Evolutionary conservation across 2,329 filamentous ascomycete species (phyloP).

Genomic region (Penicillium sp.): DNA sequence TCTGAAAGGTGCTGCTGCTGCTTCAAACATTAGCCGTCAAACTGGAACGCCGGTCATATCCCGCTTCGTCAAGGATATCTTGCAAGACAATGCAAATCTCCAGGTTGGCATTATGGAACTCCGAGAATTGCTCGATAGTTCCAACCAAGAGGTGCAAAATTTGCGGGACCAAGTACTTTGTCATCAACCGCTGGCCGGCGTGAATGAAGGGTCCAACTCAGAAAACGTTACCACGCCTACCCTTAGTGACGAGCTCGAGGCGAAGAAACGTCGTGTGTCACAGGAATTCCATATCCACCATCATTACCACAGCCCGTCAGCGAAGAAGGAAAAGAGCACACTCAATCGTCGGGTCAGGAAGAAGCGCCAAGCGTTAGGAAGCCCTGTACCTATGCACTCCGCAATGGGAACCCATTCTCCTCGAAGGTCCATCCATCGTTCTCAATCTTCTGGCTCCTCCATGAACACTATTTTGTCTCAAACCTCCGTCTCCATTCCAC

Average conservation of each 20-base stretch:
- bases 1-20: conserved; percentile 72
- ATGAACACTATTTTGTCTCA: conserved; percentile 59
- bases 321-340: conserved; percentile 51
- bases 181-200: conserved; percentile 62
- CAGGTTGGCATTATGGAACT: conserved; percentile 89
- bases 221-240: conserved; percentile 45
- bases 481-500: conserved; percentile 54
- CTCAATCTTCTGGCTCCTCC: conserved; percentile 41
- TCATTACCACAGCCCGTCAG: conserved; percentile 72
- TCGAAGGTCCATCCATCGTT: conserved; percentile 33
- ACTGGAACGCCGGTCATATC: conserved; percentile 71
- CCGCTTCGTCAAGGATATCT: conserved; percentile 89
- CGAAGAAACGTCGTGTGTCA: conserved; percentile 47
- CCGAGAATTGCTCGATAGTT: conserved; percentile 80
- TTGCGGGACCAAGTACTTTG: conserved; percentile 73
- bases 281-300: conserved; percentile 89
- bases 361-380: conserved; percentile 58
- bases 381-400: conserved; percentile 45
- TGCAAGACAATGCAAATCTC: conserved; percentile 90
- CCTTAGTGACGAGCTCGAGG: conserved; percentile 65
- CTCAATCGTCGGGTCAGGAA: conserved; percentile 60
- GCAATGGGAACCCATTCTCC: conserved; percentile 24
- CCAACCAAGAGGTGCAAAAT: conserved; percentile 87
- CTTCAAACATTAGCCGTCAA: conserved; percentile 56
- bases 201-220: conserved; percentile 20